Percentiles rank a stretch among this genome's conserved stretches.
phyloP scores from a whole-genome alignment of 371 early-diverging fungal species.

The Syncephalastrum monosporum region DNA sequence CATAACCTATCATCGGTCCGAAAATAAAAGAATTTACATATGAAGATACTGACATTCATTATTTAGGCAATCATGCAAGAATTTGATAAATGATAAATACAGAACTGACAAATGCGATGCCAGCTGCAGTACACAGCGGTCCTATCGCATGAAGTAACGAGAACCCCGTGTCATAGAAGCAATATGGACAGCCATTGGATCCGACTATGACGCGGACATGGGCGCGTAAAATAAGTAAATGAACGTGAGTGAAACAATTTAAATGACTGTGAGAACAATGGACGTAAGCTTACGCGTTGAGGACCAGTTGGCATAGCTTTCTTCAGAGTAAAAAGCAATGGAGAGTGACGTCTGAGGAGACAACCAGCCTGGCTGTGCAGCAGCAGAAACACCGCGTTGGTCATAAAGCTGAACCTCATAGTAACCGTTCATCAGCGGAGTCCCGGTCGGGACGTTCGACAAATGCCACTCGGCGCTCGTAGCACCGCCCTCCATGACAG shows the following conservation, averaged over 20 bases:
- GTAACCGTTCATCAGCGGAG: constrained; percentile 43
- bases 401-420: constrained; percentile 48
- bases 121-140: no score
- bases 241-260: not conserved
- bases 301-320: constrained; percentile 21
- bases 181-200: no score
- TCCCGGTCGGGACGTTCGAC: constrained; percentile 33
- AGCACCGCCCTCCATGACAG: constrained; percentile 32
- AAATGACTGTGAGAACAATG: not conserved
- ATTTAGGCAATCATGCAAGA: no score
- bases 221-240: no score
- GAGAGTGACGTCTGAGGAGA: constrained; percentile 30
- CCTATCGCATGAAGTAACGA: no score
- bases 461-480: constrained; percentile 49
- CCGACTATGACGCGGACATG: no score
- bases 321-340: constrained; percentile 44
- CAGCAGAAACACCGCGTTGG: constrained; percentile 43
- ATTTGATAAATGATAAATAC: no score
- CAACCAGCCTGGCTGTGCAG: constrained; percentile 37
- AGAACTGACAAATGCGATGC: no score
- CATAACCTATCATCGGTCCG: no score
- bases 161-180: no score
- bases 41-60: no score
- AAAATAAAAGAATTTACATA: no score
- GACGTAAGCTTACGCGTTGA: not conserved